Conservation (phyloP, 306 rosid genomes). For the Vicia villosa region DNA sequence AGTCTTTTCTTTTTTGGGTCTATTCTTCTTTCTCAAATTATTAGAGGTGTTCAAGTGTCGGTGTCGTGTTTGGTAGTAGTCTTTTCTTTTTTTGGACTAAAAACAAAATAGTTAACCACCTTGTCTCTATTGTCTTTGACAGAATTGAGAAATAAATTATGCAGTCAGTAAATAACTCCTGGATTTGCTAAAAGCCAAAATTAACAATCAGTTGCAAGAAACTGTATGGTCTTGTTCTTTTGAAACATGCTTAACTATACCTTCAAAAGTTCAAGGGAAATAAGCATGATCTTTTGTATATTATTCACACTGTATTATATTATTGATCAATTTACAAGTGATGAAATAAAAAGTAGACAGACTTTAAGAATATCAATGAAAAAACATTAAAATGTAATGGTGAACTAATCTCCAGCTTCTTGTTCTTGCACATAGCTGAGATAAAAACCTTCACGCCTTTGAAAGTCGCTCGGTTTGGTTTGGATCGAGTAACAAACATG, state of each 20-base stretch:
- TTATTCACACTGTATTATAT: conserved; percentile 37
- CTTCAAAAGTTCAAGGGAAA: too few species aligned
- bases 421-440: conserved; percentile 34
- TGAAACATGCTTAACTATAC: neutral
- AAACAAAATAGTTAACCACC: conserved; percentile 5
- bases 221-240: neutral
- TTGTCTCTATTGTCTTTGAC: conserved; percentile 21
- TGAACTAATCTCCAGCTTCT: conserved; percentile 36
- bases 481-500: conserved; percentile 35
- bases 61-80: too few species aligned
- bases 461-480: conserved; percentile 20
- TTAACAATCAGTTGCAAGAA: conserved; percentile 6
- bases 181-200: conserved; percentile 4
- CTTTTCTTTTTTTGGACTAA: neutral
- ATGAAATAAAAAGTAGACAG: conserved; percentile 33
- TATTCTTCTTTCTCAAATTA: too few species aligned
- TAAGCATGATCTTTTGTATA: conserved; percentile 18
- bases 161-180: conserved; percentile 1
- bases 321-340: conserved; percentile 36
- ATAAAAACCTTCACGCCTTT: conserved; percentile 17
- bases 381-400: conserved; percentile 9
- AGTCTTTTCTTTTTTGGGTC: too few species aligned
- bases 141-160: neutral
- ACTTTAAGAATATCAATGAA: neutral
- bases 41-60: too few species aligned